Base-by-base conservation (phyloP, 2,329 filamentous ascomycete genomes). In the Beauveria varroae region DNA sequence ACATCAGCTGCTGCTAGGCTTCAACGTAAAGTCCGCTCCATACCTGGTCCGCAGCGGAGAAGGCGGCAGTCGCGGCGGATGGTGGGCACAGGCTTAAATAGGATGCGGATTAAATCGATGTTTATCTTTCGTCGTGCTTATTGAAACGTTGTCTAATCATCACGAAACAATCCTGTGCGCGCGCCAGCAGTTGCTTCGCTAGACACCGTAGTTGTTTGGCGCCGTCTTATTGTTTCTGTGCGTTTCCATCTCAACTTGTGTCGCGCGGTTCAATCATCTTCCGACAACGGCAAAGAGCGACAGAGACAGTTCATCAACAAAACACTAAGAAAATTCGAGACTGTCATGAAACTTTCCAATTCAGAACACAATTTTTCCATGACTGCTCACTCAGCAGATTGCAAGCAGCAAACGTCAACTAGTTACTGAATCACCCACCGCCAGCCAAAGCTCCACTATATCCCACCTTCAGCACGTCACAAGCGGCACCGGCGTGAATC, bases 381-480 rank as follows among this genome's bases (percentile, higher is more conserved):
- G 9, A 16, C 24, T 18, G 26, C 49, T 14, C 26, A 18, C 18
- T 20, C 16, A 26, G n/a, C 43, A n/a, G 20, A 30, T 30, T 7
- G 12, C 20, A 24, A n/a, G 44, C 44, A 34, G 24, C 41, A 26
- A 2, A 10, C 44, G 12, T 2, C 18, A 34, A 41, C 44, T 26
- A 46, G 20, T 20, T 20, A 22, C 44, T 20, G 5, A 46, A 46
- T 22, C 9, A 18, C 20, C 20, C 24, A 56, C 26, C 24, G 18
- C 44, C 55, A 22, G n/a, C 30, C 8, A 16, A 49, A 41, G 56
- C 56, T 51, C 57, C 57, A 51, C 57, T 44, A 24, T 59, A 59
- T 59, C 57, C 57, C 57, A 51, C 57, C 55, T 43, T 44, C 57
- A 37, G 57, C 57, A 59, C 57, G 47, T 59, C 57, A 59, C 57